A percentile compares a stretch with the other conserved stretches of the same genome.
Evolutionary conservation across 139 green algal genomes (phyloP).

Genomic region (Picochlorum sp.): DNA sequence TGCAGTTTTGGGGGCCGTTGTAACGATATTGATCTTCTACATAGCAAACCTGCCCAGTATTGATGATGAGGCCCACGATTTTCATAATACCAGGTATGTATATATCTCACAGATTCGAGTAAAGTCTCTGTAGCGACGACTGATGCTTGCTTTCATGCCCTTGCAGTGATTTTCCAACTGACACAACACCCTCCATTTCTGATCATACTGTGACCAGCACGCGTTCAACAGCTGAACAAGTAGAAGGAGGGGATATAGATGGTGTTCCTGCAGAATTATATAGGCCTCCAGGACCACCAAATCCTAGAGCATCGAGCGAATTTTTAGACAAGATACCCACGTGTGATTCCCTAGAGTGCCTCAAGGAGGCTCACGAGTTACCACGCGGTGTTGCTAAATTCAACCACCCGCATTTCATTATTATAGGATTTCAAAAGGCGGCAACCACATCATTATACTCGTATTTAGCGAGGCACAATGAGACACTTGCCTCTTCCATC

Average conservation of each 20-base stretch:
- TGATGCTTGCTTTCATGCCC: no score
- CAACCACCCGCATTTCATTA: conserved; percentile 9
- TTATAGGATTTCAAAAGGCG: conserved; percentile 14
- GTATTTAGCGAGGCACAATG: neutral
- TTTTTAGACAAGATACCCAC: conserved; percentile 7
- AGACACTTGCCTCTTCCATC: neutral
- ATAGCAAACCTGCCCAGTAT: no score
- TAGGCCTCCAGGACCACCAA: neutral
- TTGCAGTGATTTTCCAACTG: no score
- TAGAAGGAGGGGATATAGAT: neutral
- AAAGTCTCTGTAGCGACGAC: no score
- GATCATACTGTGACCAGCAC: no score
- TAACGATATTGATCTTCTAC: no score
- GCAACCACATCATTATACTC: conserved; percentile 6
- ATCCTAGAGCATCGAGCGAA: neutral
- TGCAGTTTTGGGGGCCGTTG: no score
- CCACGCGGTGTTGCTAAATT: conserved; percentile 2
- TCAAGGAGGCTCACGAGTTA: conserved; percentile 13
- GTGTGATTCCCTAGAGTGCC: conserved; percentile 14
- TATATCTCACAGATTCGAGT: no score
- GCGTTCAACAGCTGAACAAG: neutral
- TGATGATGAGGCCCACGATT: no score
- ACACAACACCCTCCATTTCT: no score
- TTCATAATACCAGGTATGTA: no score
- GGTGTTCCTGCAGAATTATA: neutral